Evolutionary conservation across 768 basidiomycete species (phyloP), one percentile per base, ranked within the genome.

Genomic region (Xerocomus spinulosus): DNA sequence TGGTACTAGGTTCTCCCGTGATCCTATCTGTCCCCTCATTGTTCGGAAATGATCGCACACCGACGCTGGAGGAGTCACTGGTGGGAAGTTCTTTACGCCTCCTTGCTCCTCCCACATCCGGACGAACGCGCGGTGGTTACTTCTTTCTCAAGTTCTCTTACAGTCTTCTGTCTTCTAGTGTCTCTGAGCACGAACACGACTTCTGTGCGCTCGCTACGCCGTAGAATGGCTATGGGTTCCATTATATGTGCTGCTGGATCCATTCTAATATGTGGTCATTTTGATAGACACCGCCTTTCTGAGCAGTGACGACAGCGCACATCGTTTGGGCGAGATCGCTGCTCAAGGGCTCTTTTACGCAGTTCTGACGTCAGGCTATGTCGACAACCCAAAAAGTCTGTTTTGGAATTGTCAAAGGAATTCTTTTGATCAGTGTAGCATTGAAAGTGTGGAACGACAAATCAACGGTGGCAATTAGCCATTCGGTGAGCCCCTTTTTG

Each of bases 291-390:
- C 53, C 20, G 53, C 59, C 42, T 48, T 48, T 42, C 35, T 24
- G 18, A 26, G 38, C n/a, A n/a, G 29, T 49, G 51, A 59, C 17
- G 52, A 53, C 25, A 48, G 41, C 25, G 39, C 49, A 33, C 24
- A 24, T 28, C 17, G 37, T 49, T 44, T 46, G n/a, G 44, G 44
- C 42, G 24, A 34, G 33, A 52, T 50, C 42, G 13, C 49, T 33
- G 37, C 32, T n/a, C n/a, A n/a, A n/a, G n/a, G n/a, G n/a, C n/a
- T n/a, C 48, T 50, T 60, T 50, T 33, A 32, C 58, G 52, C 56
- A 55, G 55, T 24, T n/a, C 48, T 63, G 61, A 62, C 61, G 61
- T 62, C 61, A 62, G 43, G 42, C 44, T 18, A 46, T 54, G 42
- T 49, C 28, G 17, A 25, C 37, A 38, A 18, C 24, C 9, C n/a